Percentiles rank a stretch among this genome's conserved stretches.
These are phyloP conservation scores for Phytophthora pistaciae DNA, from an alignment of 352 stramenopile genomes.

Conservation along the genomic window DNA sequence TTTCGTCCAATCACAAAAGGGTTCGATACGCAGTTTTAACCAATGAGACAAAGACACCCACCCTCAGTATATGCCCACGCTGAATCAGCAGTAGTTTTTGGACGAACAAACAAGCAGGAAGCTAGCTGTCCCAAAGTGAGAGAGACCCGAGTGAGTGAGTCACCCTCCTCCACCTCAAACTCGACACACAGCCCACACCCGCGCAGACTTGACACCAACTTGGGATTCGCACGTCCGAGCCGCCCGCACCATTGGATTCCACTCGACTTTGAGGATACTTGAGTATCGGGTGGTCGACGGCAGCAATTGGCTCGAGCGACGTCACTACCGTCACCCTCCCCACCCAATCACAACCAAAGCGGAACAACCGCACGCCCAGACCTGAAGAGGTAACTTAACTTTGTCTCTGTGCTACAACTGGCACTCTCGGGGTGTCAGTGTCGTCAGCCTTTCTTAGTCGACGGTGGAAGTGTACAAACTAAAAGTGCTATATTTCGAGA, in stretches of 20 bases:
- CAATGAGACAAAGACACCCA: slow-evolving; percentile 23
- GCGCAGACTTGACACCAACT: slow-evolving; percentile 22
- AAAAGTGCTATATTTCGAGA: slow-evolving; percentile 37
- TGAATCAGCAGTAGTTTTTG: slow-evolving; percentile 30
- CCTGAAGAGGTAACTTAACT: slow-evolving; percentile 7
- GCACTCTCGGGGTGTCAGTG: not conserved
- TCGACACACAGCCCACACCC: slow-evolving; percentile 11
- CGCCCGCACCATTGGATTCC: slow-evolving; percentile 3
- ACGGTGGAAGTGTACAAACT: slow-evolving; percentile 8
- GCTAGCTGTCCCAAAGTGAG: slow-evolving; percentile 1
- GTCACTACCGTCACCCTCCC: slow-evolving; percentile 3
- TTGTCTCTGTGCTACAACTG: slow-evolving; percentile 4
- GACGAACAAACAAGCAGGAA: slow-evolving; percentile 16
- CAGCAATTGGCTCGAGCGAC: slow-evolving; percentile 22
- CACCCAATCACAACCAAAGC: slow-evolving; percentile 1
- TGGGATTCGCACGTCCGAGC: slow-evolving; percentile 3
- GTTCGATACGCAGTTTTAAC: slow-evolving; percentile 1
- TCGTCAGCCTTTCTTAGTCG: slow-evolving; percentile 29
- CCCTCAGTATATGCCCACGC: slow-evolving; percentile 9
- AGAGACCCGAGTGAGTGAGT: slow-evolving; percentile 12
- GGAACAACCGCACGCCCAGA: not conserved
- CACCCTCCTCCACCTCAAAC: slow-evolving; percentile 21
- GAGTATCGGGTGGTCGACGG: slow-evolving; percentile 24
- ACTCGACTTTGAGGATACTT: slow-evolving; percentile 26
- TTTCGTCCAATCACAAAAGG: slow-evolving; percentile 25